phyloP scores from a whole-genome alignment of 2,329 filamentous ascomycete genomes.

The Mycocentrospora acerina region DNA sequence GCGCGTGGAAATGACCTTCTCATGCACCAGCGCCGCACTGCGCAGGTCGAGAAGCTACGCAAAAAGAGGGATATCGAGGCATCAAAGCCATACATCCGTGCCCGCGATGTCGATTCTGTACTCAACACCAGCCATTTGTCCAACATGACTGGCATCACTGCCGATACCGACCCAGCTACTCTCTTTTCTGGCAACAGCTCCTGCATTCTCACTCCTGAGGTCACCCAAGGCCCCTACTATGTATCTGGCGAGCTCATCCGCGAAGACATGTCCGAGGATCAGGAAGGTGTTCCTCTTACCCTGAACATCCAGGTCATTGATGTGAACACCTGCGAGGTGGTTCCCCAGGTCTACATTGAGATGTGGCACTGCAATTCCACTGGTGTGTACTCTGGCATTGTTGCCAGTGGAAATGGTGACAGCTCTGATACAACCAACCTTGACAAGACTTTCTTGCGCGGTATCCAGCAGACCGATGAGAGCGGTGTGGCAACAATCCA shows the following conservation, averaged over 20 bases:
- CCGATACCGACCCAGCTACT: slow-evolving; percentile 25
- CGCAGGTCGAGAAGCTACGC: slow-evolving; percentile 43
- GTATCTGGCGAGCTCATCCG: slow-evolving; percentile 56
- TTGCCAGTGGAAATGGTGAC: slow-evolving; percentile 47
- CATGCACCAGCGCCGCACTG: slow-evolving; percentile 46
- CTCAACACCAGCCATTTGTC: slow-evolving; percentile 32
- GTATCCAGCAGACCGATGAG: slow-evolving; percentile 49
- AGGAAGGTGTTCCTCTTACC: slow-evolving; percentile 52
- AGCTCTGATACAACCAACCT: slow-evolving; percentile 34
- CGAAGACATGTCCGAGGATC: slow-evolving; percentile 49
- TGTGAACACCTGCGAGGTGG: slow-evolving; percentile 55
- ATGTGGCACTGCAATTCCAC: slow-evolving; percentile 53
- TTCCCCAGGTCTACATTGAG: slow-evolving; percentile 53
- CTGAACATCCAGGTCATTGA: slow-evolving; percentile 59
- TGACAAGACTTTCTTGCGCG: slow-evolving; percentile 48
- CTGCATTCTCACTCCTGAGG: slow-evolving; percentile 38
- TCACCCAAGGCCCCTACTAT: slow-evolving; percentile 39
- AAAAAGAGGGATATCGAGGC: slow-evolving; percentile 37
- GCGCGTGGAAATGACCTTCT: slow-evolving; percentile 44
- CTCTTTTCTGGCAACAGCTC: slow-evolving; percentile 37
- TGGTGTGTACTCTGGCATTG: slow-evolving; percentile 39
- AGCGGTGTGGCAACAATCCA: slow-evolving; percentile 54
- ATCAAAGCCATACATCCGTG: slow-evolving; percentile 30
- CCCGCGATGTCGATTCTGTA: slow-evolving; percentile 30
- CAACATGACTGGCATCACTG: slow-evolving; percentile 31